Base-by-base conservation (phyloP, 371 early-diverging fungal genomes). In the Mortierella sp. region DNA sequence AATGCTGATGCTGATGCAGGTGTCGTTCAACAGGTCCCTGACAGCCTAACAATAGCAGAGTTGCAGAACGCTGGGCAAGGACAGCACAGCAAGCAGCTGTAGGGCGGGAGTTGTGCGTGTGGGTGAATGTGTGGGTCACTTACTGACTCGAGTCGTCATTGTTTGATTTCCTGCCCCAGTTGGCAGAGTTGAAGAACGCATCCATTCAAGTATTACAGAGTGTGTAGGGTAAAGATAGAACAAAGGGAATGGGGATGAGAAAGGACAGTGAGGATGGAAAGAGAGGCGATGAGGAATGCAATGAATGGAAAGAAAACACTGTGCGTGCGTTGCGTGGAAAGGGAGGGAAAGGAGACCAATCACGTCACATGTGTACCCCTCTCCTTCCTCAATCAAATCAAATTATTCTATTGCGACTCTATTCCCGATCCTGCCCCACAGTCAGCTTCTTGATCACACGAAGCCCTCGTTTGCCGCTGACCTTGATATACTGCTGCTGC, bases 401-500 rank as follows among this genome's bases (percentile, higher is more conserved):
- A n/a, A n/a, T n/a, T n/a, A n/a, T n/a, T n/a, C n/a, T n/a, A n/a
- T n/a, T n/a, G n/a, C n/a, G n/a, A n/a, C 22, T 57, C 19, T 61
- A 72, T 19, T 72, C 67, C 41, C 63, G 62, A 17, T 71, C 71
- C 34, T 62, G 67, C 17, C 72, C 73, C 2, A 49, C 28, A 1
- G 58, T 57, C 61, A 74, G 50, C 65, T 67, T 74, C 68, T 64
- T 67, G 68, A 74, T 74, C 8, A 60, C 54, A 16, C 76, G 76
- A 53, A 55, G 53, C 39, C 76, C 68, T 8, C 76, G 49, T 58
- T 68, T 74, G 53, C 76, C 76, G 44, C 53, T 60, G 21, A 74
- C 76, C 57, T 68, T 67, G 57, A 74, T 58, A 50, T 74, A 60
- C 46, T 74, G 76, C 51, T 74, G 76, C 24, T 74, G 76, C 62